A percentile compares a stretch with the other conserved stretches of the same genome.
Conservation (phyloP, 768 basidiomycete species). For the Russula sp. region DNA sequence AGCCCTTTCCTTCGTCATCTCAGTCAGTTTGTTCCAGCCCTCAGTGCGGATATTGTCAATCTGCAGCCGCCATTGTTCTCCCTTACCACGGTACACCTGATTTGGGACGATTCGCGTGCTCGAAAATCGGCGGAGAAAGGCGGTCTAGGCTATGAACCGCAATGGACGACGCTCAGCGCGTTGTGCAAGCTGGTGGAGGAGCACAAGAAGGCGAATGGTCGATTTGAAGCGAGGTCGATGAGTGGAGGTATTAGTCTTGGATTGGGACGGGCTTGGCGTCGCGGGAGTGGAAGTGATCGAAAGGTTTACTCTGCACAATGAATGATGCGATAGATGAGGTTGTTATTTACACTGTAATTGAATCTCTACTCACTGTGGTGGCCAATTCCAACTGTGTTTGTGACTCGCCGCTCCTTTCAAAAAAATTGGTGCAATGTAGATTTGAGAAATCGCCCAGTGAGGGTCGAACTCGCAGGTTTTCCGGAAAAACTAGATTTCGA, state of each 20-base stretch:
- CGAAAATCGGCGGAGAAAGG: slow-evolving; percentile 37
- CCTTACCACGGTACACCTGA: slow-evolving; percentile 39
- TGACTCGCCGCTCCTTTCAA: too few species aligned
- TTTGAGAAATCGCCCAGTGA: too few species aligned
- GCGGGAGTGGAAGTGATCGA: too few species aligned
- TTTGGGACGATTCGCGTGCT: slow-evolving; percentile 44
- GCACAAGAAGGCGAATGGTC: slow-evolving; percentile 34
- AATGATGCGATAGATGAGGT: too few species aligned
- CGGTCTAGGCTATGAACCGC: slow-evolving; percentile 40
- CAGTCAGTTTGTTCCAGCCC: slow-evolving; percentile 33
- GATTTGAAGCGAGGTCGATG: slow-evolving; percentile 33
- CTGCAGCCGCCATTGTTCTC: slow-evolving; percentile 43
- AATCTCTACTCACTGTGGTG: too few species aligned
- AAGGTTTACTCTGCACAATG: too few species aligned
- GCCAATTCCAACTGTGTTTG: too few species aligned
- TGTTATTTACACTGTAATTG: too few species aligned
- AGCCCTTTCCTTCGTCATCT: slow-evolving; percentile 37
- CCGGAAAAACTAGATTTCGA: too few species aligned
- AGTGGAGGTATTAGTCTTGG: slow-evolving; percentile 33
- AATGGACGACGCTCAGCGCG: slow-evolving; percentile 37
- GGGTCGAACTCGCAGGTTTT: too few species aligned
- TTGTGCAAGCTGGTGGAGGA: slow-evolving; percentile 40
- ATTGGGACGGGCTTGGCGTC: slow-evolving; percentile 24
- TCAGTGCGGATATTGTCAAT: slow-evolving; percentile 38
- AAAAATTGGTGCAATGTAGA: too few species aligned